Conservation (phyloP, 768 basidiomycete genomes). For the Lyophyllum decastes region DNA sequence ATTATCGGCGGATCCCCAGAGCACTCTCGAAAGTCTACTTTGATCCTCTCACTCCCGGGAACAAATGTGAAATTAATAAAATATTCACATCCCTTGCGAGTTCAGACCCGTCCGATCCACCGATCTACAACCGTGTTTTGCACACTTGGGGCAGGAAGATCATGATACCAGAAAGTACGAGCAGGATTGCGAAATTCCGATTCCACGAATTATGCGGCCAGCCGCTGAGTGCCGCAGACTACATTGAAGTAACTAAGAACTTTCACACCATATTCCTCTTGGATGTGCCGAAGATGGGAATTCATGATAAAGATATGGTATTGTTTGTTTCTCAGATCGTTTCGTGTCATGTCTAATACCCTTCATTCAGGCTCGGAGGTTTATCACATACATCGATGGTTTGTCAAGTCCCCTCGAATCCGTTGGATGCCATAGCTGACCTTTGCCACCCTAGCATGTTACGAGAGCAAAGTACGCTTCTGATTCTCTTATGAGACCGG, state of each 20-base stretch:
- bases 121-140: conserved; percentile 63
- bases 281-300: conserved; percentile 86
- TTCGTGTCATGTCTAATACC: not conserved
- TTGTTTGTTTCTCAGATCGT: conserved; percentile 15
- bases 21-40: conserved; percentile 95
- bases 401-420: conserved; percentile 23
- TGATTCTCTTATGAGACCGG: not conserved
- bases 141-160: conserved; percentile 91
- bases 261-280: conserved; percentile 89
- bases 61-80: conserved; percentile 72
- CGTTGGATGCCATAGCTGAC: not conserved
- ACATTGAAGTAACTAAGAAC: conserved; percentile 86
- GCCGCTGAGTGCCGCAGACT: conserved; percentile 93
- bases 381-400: conserved; percentile 98
- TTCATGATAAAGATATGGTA: conserved; percentile 86
- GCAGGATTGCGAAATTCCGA: conserved; percentile 78
- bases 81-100: conserved; percentile 76
- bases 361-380: conserved; percentile 73
- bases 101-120: conserved; percentile 51
- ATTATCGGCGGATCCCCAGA: conserved; percentile 93
- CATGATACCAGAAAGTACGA: conserved; percentile 76
- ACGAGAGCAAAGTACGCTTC: conserved; percentile 75
- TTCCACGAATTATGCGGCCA: conserved; percentile 87
- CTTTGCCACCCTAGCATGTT: conserved; percentile 61
- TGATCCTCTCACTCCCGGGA: conserved; percentile 70